These are phyloP conservation scores for Exophiala sp. DNA, from an alignment of 2,329 filamentous ascomycete genomes.

Conservation along the genomic window DNA sequence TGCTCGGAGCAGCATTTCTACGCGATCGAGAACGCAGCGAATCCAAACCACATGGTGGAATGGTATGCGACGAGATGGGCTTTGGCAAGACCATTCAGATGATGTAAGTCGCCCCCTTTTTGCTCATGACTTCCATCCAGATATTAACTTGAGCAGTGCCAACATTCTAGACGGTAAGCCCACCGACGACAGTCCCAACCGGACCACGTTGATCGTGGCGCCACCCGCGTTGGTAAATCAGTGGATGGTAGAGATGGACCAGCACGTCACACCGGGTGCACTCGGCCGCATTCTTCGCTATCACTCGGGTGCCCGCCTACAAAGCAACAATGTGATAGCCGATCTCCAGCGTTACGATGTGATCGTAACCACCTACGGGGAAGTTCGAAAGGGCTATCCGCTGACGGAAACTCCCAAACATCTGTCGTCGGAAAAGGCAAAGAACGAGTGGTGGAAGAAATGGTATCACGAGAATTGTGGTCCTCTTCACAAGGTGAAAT, in stretches of 20 bases:
- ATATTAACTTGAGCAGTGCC: conserved; percentile 27
- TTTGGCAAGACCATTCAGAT: conserved; percentile 41
- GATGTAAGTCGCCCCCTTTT: conserved; percentile 28
- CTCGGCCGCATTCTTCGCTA: conserved; percentile 30
- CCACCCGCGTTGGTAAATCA: conserved; percentile 35
- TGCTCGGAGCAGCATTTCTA: conserved; percentile 26
- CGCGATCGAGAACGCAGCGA: conserved; percentile 22
- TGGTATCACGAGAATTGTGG: conserved; percentile 30
- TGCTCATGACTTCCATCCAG: not conserved
- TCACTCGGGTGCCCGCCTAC: conserved; percentile 26
- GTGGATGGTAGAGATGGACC: conserved; percentile 35
- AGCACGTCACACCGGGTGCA: conserved; percentile 31
- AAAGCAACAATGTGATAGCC: conserved; percentile 23
- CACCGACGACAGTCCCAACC: conserved; percentile 15
- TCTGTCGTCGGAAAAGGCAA: conserved; percentile 21
- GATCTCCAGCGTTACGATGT: conserved; percentile 27
- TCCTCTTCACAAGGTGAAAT: conserved; percentile 36
- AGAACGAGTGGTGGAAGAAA: conserved; percentile 29
- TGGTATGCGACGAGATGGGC: conserved; percentile 42
- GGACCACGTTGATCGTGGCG: conserved; percentile 38
- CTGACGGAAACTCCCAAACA: conserved; percentile 23
- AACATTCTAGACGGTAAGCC: conserved; percentile 37
- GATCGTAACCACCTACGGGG: conserved; percentile 39
- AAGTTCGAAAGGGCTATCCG: conserved; percentile 36
- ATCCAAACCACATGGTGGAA: conserved; percentile 33